Base-by-base conservation (phyloP, 768 basidiomycete genomes). In the Russula sp. region DNA sequence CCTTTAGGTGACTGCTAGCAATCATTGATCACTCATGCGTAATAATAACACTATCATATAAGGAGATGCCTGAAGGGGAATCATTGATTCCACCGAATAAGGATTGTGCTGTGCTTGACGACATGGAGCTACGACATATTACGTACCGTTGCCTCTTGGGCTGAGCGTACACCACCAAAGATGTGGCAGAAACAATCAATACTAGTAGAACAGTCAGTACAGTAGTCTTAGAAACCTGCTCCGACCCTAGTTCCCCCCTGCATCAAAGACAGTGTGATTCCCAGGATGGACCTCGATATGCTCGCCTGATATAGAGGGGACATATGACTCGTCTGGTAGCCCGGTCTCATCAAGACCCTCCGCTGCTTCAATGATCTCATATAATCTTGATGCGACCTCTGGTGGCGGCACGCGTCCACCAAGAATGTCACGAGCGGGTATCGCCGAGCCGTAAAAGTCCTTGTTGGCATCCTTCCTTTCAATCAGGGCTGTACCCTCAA, bases 401-500 rank as follows among this genome's bases (percentile, higher is more conserved):
- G 97, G 96, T n/a, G 96, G 92, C 5, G 96, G 97, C 1, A 98
- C 95, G 22, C 88, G 87, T 42, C 96, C 96, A 57, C 90, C 85
- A 30, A 99, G 84, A 70, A 99, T 95, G 71, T 96, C 94, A 63
- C 83, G 81, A 0, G 94, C 92, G 7, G 94, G 90, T 5, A 98
- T 85, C 2, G 86, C 80, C 3, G 93, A 94, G 3, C 96, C 96
- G 69, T 98, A 98, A 78, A 98, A 99, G 28, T 94, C 94, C 56
- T 89, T 86, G 74, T 98, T 98, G 57, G 96, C 90, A 73, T 98
- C 95, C 75, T 94, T 97, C 69, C 96, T 84, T 75, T 98, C 95
- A 67, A 99, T 90, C 61, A 98, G 82, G 36, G 83, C 90, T 0
- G 96, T 98, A 1, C 97, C 96, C 76, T 98, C 96, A 54, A 99